phyloP scores from a whole-genome alignment of 2,329 filamentous ascomycete species.

The Fusarium pseudonygamai region DNA sequence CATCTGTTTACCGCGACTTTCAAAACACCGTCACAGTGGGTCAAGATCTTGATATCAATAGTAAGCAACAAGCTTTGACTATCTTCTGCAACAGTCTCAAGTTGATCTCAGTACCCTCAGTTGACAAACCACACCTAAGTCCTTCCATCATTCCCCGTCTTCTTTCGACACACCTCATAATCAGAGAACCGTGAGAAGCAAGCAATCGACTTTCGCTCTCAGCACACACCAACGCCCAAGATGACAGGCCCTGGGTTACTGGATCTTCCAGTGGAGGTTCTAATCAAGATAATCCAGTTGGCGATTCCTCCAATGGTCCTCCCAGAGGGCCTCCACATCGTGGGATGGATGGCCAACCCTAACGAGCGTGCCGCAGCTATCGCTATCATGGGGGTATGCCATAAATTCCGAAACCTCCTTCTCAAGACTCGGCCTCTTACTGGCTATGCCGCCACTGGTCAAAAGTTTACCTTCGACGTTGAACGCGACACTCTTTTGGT shows the following conservation, averaged over 20 bases:
- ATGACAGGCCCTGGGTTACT: not conserved
- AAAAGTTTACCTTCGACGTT: not conserved
- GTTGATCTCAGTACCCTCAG: no score
- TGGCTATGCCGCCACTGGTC: not conserved
- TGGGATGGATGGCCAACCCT: no score
- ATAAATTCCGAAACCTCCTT: not conserved
- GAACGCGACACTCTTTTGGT: not conserved
- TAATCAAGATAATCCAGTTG: not conserved
- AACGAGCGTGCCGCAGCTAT: no score
- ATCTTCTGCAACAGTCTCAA: no score
- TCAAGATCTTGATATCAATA: not conserved
- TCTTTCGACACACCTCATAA: not conserved
- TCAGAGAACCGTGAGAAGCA: not conserved
- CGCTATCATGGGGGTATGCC: not conserved
- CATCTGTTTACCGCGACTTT: fast-evolving
- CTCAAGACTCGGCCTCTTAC: not conserved
- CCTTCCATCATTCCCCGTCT: fast-evolving
- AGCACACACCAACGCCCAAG: not conserved
- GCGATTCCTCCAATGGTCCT: not conserved
- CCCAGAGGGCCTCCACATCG: not conserved
- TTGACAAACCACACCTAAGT: fast-evolving
- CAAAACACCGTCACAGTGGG: fast-evolving
- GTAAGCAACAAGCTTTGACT: not conserved
- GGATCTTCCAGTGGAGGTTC: not conserved
- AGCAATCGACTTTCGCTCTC: fast-evolving